These are phyloP conservation scores for Ascocoryne sarcoides DNA, from an alignment of 2,329 filamentous ascomycete genomes.

Conservation along the genomic window DNA sequence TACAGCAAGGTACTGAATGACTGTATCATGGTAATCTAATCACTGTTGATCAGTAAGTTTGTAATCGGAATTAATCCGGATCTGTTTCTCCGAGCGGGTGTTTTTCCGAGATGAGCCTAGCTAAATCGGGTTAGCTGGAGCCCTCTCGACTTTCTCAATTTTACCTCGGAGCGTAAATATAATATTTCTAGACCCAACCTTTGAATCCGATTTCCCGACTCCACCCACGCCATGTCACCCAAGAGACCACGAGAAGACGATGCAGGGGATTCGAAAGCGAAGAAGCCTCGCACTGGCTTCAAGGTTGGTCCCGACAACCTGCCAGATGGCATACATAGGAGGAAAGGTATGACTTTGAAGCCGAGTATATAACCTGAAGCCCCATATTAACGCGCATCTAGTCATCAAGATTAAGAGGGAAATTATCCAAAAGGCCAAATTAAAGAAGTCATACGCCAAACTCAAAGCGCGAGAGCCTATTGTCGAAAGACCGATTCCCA, in stretches of 20 bases:
- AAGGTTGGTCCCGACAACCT: constrained; percentile 81
- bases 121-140: no score
- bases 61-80: no score
- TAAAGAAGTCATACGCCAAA: constrained; percentile 88
- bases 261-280: constrained; percentile 32
- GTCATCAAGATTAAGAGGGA: constrained; percentile 83
- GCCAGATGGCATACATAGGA: constrained; percentile 78
- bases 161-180: no score
- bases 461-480: constrained; percentile 49
- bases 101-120: no score
- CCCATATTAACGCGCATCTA: constrained; percentile 28
- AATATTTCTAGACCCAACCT: no score
- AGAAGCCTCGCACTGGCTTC: constrained; percentile 63
- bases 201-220: no score
- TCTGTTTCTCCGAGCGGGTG: no score
- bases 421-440: constrained; percentile 84
- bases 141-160: no score
- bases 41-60: no score
- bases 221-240: constrained; percentile 45
- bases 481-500: constrained; percentile 17
- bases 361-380: not conserved
- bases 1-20: not conserved
- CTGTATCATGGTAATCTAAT: no score
- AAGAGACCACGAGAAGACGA: constrained; percentile 47
- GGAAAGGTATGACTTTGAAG: constrained; percentile 50